These are phyloP conservation scores for Onygenales sp. DNA, from an alignment of 2,329 filamentous ascomycete species.

Conservation along the genomic window DNA sequence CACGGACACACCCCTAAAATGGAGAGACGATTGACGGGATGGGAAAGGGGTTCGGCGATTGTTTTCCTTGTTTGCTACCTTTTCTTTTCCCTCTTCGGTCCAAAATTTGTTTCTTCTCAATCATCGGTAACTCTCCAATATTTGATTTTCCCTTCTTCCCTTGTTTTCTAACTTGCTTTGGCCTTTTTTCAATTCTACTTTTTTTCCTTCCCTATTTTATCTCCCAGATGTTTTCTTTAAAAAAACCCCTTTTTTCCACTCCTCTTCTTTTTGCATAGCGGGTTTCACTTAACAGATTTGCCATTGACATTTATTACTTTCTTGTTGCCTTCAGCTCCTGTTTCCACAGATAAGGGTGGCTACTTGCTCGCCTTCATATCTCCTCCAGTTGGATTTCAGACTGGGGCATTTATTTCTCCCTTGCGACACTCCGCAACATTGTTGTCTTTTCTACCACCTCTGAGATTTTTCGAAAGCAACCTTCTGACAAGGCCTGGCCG, in stretches of 20 bases:
- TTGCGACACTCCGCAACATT: too few species aligned
- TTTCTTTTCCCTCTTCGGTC: background rate
- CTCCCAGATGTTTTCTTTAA: background rate
- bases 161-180: background rate
- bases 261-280: constrained; percentile 2
- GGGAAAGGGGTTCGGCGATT: background rate
- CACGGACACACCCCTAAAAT: background rate
- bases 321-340: background rate
- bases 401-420: too few species aligned
- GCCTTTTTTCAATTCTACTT: background rate
- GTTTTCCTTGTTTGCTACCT: background rate
- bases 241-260: background rate
- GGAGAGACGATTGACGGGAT: background rate
- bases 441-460: too few species aligned
- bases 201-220: background rate
- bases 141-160: background rate
- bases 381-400: too few species aligned
- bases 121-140: background rate
- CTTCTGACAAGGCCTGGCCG: too few species aligned
- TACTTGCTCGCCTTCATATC: too few species aligned
- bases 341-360: background rate
- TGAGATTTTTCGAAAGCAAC: too few species aligned
- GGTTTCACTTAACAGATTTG: background rate
- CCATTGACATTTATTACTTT: background rate
- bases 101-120: background rate